These are phyloP conservation scores for Nicotiana paniculata DNA, from an alignment of 257 asterid genomes.

Conservation along the genomic window DNA sequence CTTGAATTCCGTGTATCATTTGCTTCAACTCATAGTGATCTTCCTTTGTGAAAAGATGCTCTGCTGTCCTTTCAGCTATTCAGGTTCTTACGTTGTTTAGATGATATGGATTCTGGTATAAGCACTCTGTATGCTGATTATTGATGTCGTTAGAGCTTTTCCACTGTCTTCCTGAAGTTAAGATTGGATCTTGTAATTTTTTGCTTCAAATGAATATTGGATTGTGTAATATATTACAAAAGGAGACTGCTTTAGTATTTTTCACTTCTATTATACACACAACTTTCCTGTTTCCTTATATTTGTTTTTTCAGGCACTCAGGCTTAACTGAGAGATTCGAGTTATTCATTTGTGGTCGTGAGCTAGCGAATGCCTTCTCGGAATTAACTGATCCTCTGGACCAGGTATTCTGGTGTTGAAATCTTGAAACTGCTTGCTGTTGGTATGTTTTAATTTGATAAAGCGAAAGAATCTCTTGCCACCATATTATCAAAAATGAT, in stretches of 20 bases:
- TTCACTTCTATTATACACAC: not conserved
- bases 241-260: not conserved
- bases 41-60: not conserved
- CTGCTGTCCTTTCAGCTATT: not conserved
- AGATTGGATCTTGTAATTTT: not conserved
- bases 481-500: not conserved
- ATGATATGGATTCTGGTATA: not conserved
- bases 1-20: not conserved
- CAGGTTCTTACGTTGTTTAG: not conserved
- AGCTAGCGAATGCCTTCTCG: slow-evolving; percentile 88
- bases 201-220: not conserved
- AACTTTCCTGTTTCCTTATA: not conserved
- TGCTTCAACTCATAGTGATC: not conserved
- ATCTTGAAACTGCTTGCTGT: not conserved
- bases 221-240: not conserved
- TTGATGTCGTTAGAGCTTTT: not conserved
- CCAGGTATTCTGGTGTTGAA: slow-evolving; percentile 41
- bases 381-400: slow-evolving; percentile 94
- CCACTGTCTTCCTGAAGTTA: not conserved
- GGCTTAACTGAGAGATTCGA: slow-evolving; percentile 97
- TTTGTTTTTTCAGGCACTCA: slow-evolving; percentile 40
- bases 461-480: not conserved
- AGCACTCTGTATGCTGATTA: not conserved
- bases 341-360: slow-evolving; percentile 86
- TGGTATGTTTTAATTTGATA: not conserved